A percentile compares a stretch with the other conserved stretches of the same genome.
Conservation (phyloP, 23 red algal genomes). For the Gracilaria domingensis region DNA sequence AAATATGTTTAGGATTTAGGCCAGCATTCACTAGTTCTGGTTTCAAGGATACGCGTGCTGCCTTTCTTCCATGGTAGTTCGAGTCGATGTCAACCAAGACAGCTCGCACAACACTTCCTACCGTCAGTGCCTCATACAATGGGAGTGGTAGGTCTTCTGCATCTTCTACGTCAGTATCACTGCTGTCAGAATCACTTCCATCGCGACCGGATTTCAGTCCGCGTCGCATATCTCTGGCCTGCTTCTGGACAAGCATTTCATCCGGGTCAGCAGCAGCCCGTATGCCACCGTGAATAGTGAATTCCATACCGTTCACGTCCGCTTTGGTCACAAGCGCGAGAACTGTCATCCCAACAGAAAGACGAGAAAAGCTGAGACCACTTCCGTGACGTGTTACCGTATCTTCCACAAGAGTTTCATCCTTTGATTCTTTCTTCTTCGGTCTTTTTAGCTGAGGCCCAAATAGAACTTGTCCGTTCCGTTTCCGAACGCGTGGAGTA, state of each 20-base stretch:
- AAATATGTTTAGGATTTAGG: constrained; percentile 36
- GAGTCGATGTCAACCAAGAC: constrained; percentile 32
- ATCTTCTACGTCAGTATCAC: constrained; percentile 41
- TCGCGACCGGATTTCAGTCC: neutral
- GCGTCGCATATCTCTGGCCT: neutral
- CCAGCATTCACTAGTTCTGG: constrained; percentile 65
- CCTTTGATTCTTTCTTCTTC: neutral
- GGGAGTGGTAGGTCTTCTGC: neutral
- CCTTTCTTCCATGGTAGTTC: constrained; percentile 28
- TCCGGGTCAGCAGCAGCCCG: constrained; percentile 40
- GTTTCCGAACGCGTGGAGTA: constrained; percentile 49
- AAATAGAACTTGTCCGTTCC: constrained; percentile 63
- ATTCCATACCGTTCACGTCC: constrained; percentile 9
- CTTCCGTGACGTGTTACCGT: constrained; percentile 29
- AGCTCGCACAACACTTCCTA: constrained; percentile 50
- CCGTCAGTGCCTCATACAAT: constrained; percentile 38
- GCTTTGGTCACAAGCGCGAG: constrained; percentile 46
- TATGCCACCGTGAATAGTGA: constrained; percentile 49
- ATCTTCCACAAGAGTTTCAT: constrained; percentile 1
- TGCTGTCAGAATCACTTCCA: constrained; percentile 22
- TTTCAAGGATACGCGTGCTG: constrained; percentile 36
- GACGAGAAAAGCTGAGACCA: constrained; percentile 38
- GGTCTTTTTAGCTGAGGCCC: constrained; percentile 27
- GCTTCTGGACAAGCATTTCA: constrained; percentile 38
- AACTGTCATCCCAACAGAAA: constrained; percentile 50